Percentiles rank a stretch among this genome's conserved stretches.
These are phyloP conservation scores for Globisporangium recalcitrans DNA, from an alignment of 352 stramenopile genomes.

Conservation along the genomic window DNA sequence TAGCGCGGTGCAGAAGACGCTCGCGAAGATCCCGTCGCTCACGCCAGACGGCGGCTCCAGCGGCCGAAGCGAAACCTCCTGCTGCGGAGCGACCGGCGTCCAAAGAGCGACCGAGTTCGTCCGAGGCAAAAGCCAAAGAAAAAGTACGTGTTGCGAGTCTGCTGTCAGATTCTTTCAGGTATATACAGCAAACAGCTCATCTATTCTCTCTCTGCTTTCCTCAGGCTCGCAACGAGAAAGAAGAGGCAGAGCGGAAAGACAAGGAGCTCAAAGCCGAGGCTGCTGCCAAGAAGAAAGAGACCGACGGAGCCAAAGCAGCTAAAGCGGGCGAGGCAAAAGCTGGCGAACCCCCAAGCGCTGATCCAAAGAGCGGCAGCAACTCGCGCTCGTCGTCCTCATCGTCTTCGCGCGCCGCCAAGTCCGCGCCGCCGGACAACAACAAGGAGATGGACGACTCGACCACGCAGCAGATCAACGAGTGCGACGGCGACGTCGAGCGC, in stretches of 20 bases:
- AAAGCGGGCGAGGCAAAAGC: conserved; percentile 19
- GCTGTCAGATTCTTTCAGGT: too few relatives aligned
- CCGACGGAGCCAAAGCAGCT: conserved; percentile 5
- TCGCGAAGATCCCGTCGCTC: conserved; percentile 62
- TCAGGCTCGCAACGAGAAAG: conserved; percentile 30
- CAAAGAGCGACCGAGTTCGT: conserved; percentile 35
- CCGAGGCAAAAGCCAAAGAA: conserved; percentile 36
- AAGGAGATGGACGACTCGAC: conserved; percentile 45
- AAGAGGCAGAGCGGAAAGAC: conserved; percentile 26
- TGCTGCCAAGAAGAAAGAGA: conserved; percentile 20
- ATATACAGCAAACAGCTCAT: too few relatives aligned
- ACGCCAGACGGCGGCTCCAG: conserved; percentile 35
- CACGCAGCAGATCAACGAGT: conserved; percentile 54
- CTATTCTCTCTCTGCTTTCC: too few relatives aligned
- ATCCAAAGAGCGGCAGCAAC: conserved; percentile 32
- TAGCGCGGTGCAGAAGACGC: conserved; percentile 53
- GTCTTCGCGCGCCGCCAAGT: conserved; percentile 23
- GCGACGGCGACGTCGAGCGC: conserved; percentile 69
- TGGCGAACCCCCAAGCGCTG: conserved; percentile 10
- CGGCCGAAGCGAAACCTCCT: conserved; percentile 23
- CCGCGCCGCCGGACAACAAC: conserved; percentile 38
- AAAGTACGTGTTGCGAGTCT: not conserved
- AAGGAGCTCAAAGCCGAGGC: conserved; percentile 28
- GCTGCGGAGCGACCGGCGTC: conserved; percentile 28
- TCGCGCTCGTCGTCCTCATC: conserved; percentile 23